These are phyloP conservation scores for Amaranthus cruentus DNA, from an alignment of 148 eudicot genomes.

Conservation along the genomic window DNA sequence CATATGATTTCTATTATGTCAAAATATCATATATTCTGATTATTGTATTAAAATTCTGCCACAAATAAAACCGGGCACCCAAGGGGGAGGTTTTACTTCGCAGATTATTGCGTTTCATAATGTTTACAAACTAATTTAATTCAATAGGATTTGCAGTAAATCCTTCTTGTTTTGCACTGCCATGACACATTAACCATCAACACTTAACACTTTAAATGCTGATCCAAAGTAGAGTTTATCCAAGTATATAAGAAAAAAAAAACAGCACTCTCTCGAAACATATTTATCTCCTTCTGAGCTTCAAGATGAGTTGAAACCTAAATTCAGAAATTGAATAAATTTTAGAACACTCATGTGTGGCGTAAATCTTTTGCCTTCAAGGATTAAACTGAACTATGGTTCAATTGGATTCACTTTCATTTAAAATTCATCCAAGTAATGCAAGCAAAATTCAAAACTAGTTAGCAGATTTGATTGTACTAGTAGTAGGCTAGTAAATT, in stretches of 20 bases:
- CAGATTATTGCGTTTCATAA: constrained; percentile 64
- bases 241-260: background rate
- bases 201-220: background rate
- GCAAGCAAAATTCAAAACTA: too few relatives aligned
- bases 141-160: constrained; percentile 64
- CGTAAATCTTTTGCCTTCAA: too few relatives aligned
- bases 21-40: too few relatives aligned
- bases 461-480: too few relatives aligned
- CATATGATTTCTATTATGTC: too few relatives aligned
- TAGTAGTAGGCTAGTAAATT: too few relatives aligned
- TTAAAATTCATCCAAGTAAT: too few relatives aligned
- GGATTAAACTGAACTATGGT: too few relatives aligned
- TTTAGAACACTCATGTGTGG: too few relatives aligned
- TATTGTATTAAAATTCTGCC: too few relatives aligned
- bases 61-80: constrained; percentile 17
- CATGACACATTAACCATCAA: constrained; percentile 21
- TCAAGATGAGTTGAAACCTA: background rate
- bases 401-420: too few relatives aligned
- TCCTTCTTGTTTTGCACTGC: constrained; percentile 89
- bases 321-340: background rate
- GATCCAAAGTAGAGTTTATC: background rate
- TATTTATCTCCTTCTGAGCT: background rate
- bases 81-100: constrained; percentile 64
- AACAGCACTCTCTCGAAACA: background rate
- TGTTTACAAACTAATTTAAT: constrained; percentile 58